These are phyloP conservation scores for Colletotrichum australisinense DNA, from an alignment of 2,329 filamentous ascomycete genomes.

Conservation along the genomic window DNA sequence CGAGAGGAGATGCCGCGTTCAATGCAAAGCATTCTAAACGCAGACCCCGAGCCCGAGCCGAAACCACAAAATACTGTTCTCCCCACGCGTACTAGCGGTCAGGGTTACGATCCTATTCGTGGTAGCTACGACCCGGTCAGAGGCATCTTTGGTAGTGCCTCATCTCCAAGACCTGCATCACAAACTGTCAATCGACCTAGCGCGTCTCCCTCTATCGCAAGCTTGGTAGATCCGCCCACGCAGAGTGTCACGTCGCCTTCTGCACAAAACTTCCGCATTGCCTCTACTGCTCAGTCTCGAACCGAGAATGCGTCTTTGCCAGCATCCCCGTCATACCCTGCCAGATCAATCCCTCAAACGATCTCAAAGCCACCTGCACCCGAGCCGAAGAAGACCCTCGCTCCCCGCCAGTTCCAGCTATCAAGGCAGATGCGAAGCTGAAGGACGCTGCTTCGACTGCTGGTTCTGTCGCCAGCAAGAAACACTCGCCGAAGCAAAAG, in stretches of 20 bases:
- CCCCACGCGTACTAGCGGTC: conserved; percentile 74
- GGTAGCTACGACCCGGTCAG: conserved; percentile 76
- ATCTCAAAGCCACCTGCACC: conserved; percentile 43
- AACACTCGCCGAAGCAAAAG: conserved; percentile 60
- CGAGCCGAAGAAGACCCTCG: conserved; percentile 53
- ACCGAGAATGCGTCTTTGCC: conserved; percentile 53
- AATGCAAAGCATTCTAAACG: conserved; percentile 69
- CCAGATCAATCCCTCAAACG: conserved; percentile 47
- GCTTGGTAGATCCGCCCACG: conserved; percentile 78
- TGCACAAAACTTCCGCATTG: conserved; percentile 38
- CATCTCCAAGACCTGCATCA: conserved; percentile 61
- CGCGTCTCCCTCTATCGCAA: conserved; percentile 91
- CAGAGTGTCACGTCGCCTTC: conserved; percentile 52
- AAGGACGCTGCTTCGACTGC: conserved; percentile 30
- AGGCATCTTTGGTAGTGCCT: conserved; percentile 51
- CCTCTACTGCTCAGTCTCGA: conserved; percentile 43
- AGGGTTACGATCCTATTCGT: conserved; percentile 91
- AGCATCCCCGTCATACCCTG: conserved; percentile 55
- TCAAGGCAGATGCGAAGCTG: conserved; percentile 33
- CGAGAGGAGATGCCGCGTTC: conserved; percentile 62
- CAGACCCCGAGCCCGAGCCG: conserved; percentile 54
- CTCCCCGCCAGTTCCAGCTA: conserved; percentile 46
- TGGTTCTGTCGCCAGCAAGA: conserved; percentile 48
- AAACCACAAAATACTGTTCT: conserved; percentile 57
- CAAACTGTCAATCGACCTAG: conserved; percentile 74